Conservation (phyloP, 2,329 filamentous ascomycete species). For the Apiospora aurea region DNA sequence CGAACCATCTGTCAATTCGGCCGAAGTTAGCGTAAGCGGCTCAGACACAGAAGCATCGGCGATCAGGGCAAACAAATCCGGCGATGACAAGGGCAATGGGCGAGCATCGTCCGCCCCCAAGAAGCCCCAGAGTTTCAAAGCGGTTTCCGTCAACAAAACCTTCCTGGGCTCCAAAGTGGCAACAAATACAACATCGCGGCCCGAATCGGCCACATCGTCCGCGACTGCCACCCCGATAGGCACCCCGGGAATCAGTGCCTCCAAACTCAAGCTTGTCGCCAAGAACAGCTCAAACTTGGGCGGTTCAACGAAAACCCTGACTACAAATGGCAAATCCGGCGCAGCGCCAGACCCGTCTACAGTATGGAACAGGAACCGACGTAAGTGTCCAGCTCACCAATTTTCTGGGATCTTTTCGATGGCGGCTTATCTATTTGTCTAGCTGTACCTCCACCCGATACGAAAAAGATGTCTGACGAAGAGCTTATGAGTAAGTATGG, state of each 20-base stretch:
- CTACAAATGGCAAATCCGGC: slow-evolving; percentile 66
- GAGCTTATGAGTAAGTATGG: slow-evolving; percentile 84
- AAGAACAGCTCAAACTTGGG: slow-evolving; percentile 71
- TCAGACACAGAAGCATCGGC: slow-evolving; percentile 79
- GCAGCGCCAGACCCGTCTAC: slow-evolving; percentile 73
- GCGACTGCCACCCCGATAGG: slow-evolving; percentile 53
- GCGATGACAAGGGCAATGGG: slow-evolving; percentile 65
- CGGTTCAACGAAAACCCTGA: slow-evolving; percentile 53
- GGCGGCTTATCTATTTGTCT: slow-evolving; percentile 29
- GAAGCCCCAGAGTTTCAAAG: slow-evolving; percentile 82
- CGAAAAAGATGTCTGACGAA: slow-evolving; percentile 85
- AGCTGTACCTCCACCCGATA: slow-evolving; percentile 72
- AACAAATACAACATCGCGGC: slow-evolving; percentile 53
- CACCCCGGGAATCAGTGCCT: slow-evolving; percentile 56
- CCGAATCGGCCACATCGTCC: slow-evolving; percentile 55
- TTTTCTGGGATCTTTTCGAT: slow-evolving; percentile 27
- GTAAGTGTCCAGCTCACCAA: slow-evolving; percentile 53
- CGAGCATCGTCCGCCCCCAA: slow-evolving; percentile 68
- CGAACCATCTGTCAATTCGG: slow-evolving; percentile 66
- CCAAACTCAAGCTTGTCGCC: slow-evolving; percentile 76
- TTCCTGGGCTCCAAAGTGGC: slow-evolving; percentile 76
- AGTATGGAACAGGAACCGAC: slow-evolving; percentile 90
- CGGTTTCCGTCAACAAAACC: slow-evolving; percentile 84
- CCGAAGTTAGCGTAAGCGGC: slow-evolving; percentile 74
- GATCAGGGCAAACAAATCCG: slow-evolving; percentile 59